Conservation (phyloP, 2,329 filamentous ascomycete species). For the Fusarium udum region DNA sequence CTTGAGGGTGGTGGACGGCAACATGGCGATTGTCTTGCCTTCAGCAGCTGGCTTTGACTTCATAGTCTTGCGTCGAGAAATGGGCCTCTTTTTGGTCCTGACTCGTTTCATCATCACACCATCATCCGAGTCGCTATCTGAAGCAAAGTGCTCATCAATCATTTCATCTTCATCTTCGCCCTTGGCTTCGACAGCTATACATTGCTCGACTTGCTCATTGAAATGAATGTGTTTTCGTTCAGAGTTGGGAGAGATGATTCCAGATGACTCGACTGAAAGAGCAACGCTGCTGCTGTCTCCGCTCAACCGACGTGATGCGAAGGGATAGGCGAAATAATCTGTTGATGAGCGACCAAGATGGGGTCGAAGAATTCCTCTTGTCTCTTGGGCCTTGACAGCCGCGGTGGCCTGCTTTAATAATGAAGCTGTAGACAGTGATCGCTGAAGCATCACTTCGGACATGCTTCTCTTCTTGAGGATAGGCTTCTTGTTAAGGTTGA, state of each 20-base stretch:
- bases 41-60: conserved; percentile 61
- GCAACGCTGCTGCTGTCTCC: conserved; percentile 69
- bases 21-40: conserved; percentile 86
- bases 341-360: conserved; percentile 71
- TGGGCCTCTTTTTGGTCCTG: conserved; percentile 64
- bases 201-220: conserved; percentile 94
- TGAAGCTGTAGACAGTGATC: conserved; percentile 87
- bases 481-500: conserved; percentile 77
- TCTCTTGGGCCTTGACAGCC: conserved; percentile 84
- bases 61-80: conserved; percentile 49
- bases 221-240: conserved; percentile 92
- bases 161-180: conserved; percentile 78
- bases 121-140: conserved; percentile 78
- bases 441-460: conserved; percentile 93
- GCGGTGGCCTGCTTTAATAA: conserved; percentile 89
- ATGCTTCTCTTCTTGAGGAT: conserved; percentile 97
- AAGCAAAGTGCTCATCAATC: conserved; percentile 61
- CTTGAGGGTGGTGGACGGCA: conserved; percentile 89
- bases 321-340: conserved; percentile 73
- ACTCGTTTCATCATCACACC: conserved; percentile 84
- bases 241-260: conserved; percentile 68
- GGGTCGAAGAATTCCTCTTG: conserved; percentile 61
- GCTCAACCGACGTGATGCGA: conserved; percentile 69
- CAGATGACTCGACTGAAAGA: conserved; percentile 76
- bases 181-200: conserved; percentile 91